Evolutionary conservation across 2,329 filamentous ascomycete species (phyloP), one percentile per base, ranked within the genome.

Genomic region (Penicillium griseofulvum): DNA sequence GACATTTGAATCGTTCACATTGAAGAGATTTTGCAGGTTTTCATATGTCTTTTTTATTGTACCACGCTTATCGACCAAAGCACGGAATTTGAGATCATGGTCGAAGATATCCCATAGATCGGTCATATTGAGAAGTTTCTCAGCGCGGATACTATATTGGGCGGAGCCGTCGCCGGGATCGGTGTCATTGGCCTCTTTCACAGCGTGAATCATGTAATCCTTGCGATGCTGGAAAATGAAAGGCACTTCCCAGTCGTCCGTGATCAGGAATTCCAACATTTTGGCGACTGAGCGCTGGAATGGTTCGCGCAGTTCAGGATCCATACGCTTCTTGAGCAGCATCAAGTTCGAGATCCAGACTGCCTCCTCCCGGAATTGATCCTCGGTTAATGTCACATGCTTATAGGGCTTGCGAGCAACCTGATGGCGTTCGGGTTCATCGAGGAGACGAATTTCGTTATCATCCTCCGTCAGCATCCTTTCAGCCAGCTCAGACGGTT

Each of bases 151-250:
- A 54, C 87, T 86, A 68, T 87, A 89, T 55, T 91, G 86, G 1
- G 59, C 57, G 6, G 87, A 85, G 1, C 83, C 85, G 65, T 91
- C 86, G 9, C 83, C 82, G 61, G 93, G 87, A 54, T 87, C 81
- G 59, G 84, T 79, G 74, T 69, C 86, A 71, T 77, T 86, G 7
- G 83, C 81, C 37, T 81, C 76, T 68, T 90, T 91, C 62, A 87
- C 87, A 24, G 89, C 89, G 68, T 97, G 91, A 54, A 99, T 95
- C 41, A 99, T 83, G 69, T 97, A 99, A 72, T 99, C 94, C 74
- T 97, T 96, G 58, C 94, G 90, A 69, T 99, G 94, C 72, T 97
- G 93, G 74, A 97, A 97, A 64, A 99, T 94, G 72, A 96, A 99
- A 0, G 94, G 93, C 1, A 97, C 91, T 73, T 99, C 94, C 65